Conservation (phyloP, 768 basidiomycete genomes). For the Amanita inopinata region DNA sequence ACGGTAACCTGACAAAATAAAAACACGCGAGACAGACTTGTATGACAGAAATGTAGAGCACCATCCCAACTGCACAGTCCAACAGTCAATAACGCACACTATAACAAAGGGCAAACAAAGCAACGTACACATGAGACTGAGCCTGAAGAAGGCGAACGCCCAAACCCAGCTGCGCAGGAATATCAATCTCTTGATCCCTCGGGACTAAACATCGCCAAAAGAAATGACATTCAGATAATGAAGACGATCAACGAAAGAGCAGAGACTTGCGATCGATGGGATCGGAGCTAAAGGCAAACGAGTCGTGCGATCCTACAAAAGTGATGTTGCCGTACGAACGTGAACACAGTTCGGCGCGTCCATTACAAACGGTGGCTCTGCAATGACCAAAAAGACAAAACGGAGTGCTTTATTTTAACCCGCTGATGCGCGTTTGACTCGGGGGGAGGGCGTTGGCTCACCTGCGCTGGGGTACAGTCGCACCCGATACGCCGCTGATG, state of each 20-base stretch:
- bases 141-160: conserved; percentile 55
- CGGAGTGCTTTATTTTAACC: too few relatives aligned
- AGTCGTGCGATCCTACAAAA: conserved; percentile 45
- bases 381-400: background rate
- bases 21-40: conserved; percentile 28
- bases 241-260: background rate
- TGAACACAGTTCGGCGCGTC: conserved; percentile 51
- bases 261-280: conserved; percentile 32
- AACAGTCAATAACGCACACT: background rate
- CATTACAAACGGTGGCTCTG: conserved; percentile 51
- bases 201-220: conserved; percentile 29
- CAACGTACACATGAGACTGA: conserved; percentile 36
- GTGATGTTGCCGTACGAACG: conserved; percentile 45
- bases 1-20: background rate
- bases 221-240: background rate
- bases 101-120: background rate
- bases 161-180: conserved; percentile 36
- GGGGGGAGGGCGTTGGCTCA: too few relatives aligned
- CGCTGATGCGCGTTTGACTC: too few relatives aligned
- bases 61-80: conserved; percentile 17
- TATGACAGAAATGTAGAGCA: conserved; percentile 59
- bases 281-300: conserved; percentile 39
- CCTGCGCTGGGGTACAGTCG: background rate
- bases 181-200: conserved; percentile 39
- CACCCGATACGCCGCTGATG: background rate